phyloP scores from a whole-genome alignment of 2,329 filamentous ascomycete genomes.

The Scedosporium apiospermum region DNA sequence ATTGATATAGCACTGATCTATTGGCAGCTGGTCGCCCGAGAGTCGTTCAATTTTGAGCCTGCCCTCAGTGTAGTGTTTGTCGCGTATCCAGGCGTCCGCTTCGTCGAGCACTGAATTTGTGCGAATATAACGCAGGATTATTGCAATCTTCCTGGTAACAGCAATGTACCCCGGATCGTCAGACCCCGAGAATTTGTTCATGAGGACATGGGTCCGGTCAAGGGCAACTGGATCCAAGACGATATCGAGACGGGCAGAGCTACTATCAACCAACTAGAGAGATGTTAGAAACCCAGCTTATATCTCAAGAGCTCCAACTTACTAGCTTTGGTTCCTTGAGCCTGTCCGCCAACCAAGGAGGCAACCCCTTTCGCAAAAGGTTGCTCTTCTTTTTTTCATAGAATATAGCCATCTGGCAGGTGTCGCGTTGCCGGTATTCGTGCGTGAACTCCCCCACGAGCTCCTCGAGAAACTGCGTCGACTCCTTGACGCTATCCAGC shows the following conservation, averaged over 20 bases:
- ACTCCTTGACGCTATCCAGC: slow-evolving; percentile 10
- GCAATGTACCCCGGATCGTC: slow-evolving; percentile 10
- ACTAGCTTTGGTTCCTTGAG: slow-evolving; percentile 7
- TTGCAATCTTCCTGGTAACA: slow-evolving; percentile 12
- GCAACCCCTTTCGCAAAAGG: slow-evolving; percentile 11
- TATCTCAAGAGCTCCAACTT: background rate
- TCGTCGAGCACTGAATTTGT: slow-evolving; percentile 8
- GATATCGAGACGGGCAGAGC: slow-evolving; percentile 16
- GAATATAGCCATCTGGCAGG: slow-evolving; percentile 12
- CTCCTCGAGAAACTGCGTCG: slow-evolving; percentile 11
- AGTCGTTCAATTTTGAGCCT: slow-evolving; percentile 23
- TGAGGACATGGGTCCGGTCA: slow-evolving; percentile 13
- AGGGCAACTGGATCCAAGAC: slow-evolving; percentile 15
- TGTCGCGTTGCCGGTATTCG: slow-evolving; percentile 8
- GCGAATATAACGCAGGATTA: slow-evolving; percentile 12
- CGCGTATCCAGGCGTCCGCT: slow-evolving; percentile 15
- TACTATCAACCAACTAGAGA: slow-evolving; percentile 14
- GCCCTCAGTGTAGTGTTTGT: slow-evolving; percentile 13
- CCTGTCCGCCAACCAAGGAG: slow-evolving; percentile 10
- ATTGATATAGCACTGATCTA: slow-evolving; percentile 30
- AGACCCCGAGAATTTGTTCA: slow-evolving; percentile 18
- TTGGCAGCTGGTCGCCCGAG: slow-evolving; percentile 20
- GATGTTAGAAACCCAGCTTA: background rate
- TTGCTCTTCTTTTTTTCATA: slow-evolving; percentile 15
- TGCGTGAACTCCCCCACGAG: slow-evolving; percentile 14